phyloP scores from a whole-genome alignment of 148 eudicot species.

The Vaccinium corymbosum region DNA sequence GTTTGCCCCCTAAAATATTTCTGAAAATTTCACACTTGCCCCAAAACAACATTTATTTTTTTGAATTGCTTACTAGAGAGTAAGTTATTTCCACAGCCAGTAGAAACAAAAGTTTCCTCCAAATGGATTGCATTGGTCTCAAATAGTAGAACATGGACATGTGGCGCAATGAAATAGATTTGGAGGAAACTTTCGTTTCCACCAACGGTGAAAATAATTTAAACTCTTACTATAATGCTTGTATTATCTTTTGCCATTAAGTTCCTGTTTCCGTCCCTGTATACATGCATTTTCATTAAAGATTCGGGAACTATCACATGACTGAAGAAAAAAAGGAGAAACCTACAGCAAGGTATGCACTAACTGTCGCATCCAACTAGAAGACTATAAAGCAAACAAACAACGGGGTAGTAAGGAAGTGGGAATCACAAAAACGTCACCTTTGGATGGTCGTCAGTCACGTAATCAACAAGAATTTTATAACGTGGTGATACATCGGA shows the following conservation, averaged over 20 bases:
- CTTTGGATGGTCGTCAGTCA: constrained; percentile 55
- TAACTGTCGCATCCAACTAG: background rate
- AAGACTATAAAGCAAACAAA: background rate
- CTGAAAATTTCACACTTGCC: background rate
- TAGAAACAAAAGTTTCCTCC: too few species aligned
- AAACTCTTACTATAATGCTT: background rate
- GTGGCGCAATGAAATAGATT: too few species aligned
- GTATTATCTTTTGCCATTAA: too few species aligned
- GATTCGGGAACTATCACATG: background rate
- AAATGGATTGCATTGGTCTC: too few species aligned
- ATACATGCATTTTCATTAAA: background rate
- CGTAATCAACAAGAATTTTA: constrained; percentile 40
- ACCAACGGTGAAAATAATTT: too few species aligned
- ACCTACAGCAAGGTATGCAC: background rate
- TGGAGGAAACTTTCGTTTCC: too few species aligned
- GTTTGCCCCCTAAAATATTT: background rate
- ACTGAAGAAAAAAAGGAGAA: background rate
- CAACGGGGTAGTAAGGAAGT: background rate
- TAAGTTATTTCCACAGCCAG: too few species aligned
- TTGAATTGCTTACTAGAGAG: too few species aligned
- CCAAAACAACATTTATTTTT: background rate
- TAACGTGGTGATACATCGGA: constrained; percentile 38
- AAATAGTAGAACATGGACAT: too few species aligned
- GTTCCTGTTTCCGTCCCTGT: too few species aligned
- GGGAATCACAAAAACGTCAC: constrained; percentile 25